Conservation (phyloP, 345 rosid genomes). For the Eucalyptus grandis region DNA sequence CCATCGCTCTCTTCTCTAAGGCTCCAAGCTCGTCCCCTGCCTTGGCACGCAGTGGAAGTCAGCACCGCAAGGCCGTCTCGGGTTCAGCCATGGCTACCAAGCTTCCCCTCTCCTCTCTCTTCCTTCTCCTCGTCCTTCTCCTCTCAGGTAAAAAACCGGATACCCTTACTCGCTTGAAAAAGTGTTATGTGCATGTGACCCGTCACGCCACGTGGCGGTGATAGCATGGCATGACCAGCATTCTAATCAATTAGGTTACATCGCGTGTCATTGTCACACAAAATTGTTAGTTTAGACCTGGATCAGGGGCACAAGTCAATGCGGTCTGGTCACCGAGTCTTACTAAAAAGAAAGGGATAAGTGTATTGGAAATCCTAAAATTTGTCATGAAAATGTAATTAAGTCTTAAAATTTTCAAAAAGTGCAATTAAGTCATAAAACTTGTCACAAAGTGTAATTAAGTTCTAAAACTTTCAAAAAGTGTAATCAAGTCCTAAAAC, state of each 20-base stretch:
- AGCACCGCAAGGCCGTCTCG: not conserved
- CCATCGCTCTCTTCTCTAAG: not conserved
- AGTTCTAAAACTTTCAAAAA: too few relatives aligned
- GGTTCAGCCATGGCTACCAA: not conserved
- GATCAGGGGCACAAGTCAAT: not conserved
- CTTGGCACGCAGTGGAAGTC: not conserved
- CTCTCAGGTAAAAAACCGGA: not conserved
- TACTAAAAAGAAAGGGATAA: too few relatives aligned
- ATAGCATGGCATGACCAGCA: not conserved
- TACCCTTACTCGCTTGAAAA: not conserved
- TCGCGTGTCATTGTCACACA: fast-evolving
- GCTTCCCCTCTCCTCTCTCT: not conserved
- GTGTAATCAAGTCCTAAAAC: fast-evolving
- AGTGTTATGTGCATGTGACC: not conserved
- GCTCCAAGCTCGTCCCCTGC: not conserved
- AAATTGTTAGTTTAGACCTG: fast-evolving
- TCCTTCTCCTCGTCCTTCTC: not conserved
- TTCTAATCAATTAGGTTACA: not conserved
- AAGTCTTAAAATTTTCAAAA: too few relatives aligned
- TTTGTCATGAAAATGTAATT: too few relatives aligned
- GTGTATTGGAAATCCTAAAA: fast-evolving
- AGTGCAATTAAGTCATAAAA: fast-evolving
- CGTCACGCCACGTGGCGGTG: fast-evolving
- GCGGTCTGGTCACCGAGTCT: not conserved
- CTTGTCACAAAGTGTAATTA: too few relatives aligned